Conservation (phyloP, 164 flowering plant genomes). For the Hamamelis virginiana region DNA sequence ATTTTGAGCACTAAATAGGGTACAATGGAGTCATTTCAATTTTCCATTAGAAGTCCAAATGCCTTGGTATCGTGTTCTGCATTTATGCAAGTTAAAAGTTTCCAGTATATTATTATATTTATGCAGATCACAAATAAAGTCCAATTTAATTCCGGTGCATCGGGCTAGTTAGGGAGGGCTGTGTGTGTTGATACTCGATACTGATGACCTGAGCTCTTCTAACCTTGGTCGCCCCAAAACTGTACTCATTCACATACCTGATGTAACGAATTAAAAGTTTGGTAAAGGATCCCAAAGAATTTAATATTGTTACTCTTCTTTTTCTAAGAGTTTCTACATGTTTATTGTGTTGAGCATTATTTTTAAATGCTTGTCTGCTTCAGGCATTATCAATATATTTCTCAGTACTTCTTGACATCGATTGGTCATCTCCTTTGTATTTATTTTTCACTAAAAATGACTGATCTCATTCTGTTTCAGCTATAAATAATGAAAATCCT, state of each 20-base stretch:
- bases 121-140: neutral
- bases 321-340: too few relatives aligned
- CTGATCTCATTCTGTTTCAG: neutral
- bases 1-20: neutral
- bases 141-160: neutral
- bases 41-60: neutral
- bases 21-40: neutral
- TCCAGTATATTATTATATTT: neutral
- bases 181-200: neutral
- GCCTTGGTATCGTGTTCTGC: neutral
- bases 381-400: neutral
- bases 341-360: too few relatives aligned
- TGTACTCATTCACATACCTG: neutral
- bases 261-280: neutral
- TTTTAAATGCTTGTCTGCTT: neutral
- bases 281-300: slow-evolving; percentile 1
- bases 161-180: neutral
- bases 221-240: neutral
- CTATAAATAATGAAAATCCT: neutral
- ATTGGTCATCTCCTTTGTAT: neutral
- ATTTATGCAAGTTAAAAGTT: neutral
- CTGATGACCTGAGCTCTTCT: neutral
- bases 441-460: neutral
- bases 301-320: too few relatives aligned
- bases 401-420: neutral